A percentile compares a stretch with the other conserved stretches of the same genome.
These are phyloP conservation scores for Erysimum cheiranthoides DNA, from an alignment of 345 rosid species.

Conservation along the genomic window DNA sequence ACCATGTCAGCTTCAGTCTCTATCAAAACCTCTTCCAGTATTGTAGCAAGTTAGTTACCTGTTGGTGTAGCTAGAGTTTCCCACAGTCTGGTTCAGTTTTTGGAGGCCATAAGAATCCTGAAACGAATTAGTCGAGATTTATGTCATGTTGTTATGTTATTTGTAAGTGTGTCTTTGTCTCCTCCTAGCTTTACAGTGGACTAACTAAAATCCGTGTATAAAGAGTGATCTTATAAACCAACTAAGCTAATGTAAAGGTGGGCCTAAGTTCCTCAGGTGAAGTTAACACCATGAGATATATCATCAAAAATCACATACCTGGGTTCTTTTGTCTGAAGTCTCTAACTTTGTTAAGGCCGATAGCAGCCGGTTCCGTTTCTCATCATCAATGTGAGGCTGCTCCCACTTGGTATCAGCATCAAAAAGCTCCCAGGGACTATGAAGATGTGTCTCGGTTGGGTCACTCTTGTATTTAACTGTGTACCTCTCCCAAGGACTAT, in stretches of 20 bases:
- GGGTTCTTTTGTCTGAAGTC: constrained; percentile 55
- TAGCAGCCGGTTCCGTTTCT: constrained; percentile 57
- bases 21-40: constrained; percentile 21
- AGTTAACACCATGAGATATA: constrained; percentile 19
- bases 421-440: constrained; percentile 99
- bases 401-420: constrained; percentile 73
- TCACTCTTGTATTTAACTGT: constrained; percentile 77
- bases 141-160: constrained; percentile 26
- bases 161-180: constrained; percentile 1
- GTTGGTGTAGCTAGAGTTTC: constrained; percentile 75
- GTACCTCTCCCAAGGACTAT: constrained; percentile 98
- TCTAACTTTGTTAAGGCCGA: constrained; percentile 67
- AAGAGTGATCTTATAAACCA: constrained; percentile 2
- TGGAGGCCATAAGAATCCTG: constrained; percentile 87
- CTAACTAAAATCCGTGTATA: not conserved
- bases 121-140: constrained; percentile 33
- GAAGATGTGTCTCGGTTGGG: constrained; percentile 72
- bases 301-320: constrained; percentile 55
- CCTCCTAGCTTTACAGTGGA: constrained; percentile 6
- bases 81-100: constrained; percentile 74
- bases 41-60: constrained; percentile 58
- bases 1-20: constrained; percentile 19
- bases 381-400: constrained; percentile 73
- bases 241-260: constrained; percentile 6
- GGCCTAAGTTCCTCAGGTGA: not conserved